Evolutionary conservation across 768 basidiomycete genomes (phyloP), one percentile per base, ranked within the genome.

Genomic region (Jaapia argillacea): DNA sequence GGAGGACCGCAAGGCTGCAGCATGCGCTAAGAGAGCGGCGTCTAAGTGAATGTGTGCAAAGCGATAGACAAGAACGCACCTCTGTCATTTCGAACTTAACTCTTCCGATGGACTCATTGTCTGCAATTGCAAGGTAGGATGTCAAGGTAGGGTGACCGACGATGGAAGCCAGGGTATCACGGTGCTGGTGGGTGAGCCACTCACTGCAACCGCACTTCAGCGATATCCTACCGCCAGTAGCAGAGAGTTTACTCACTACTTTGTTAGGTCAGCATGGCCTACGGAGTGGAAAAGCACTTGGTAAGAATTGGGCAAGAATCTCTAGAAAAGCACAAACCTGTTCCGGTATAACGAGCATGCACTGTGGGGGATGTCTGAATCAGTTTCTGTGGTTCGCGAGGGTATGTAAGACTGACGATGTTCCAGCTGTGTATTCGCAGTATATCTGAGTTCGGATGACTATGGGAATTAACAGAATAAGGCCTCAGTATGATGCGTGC

Each of bases 141-240:
- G 80, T 68, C 44, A 99, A 65, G 0, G 87, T 74, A 3, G 90
- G 75, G 60, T 99, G 96, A 2, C 94, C 91, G 36, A 92, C 80
- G 49, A 98, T 92, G 6, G 93, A 85, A 20, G 93, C 69, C 48
- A 89, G 67, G n/a, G 91, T 93, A 60, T 98, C 94, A 33, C 94
- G 81, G 65, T 97, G 93, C 57, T 97, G 94, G 63, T 97, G 90
- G 5, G 91, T 96, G 37, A 94, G 64, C 94, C 94, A 98, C 58
- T 98, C 94, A 64, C 94, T 98, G 56, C 2, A 4, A 42, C 31
- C 16, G 45, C 14, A 24, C 28, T 43, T 46, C 16, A 51, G 55
- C 49, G 39, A 40, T 26, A 43, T 39, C 33, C 24, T 25, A 37
- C 49, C 24, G 31, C 22, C 7, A 1, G 25, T 16, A 35, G 21